A percentile compares a stretch with the other conserved stretches of the same genome.
Conservation (phyloP, 179 eudicot genomes). For the Nepenthes alata region DNA sequence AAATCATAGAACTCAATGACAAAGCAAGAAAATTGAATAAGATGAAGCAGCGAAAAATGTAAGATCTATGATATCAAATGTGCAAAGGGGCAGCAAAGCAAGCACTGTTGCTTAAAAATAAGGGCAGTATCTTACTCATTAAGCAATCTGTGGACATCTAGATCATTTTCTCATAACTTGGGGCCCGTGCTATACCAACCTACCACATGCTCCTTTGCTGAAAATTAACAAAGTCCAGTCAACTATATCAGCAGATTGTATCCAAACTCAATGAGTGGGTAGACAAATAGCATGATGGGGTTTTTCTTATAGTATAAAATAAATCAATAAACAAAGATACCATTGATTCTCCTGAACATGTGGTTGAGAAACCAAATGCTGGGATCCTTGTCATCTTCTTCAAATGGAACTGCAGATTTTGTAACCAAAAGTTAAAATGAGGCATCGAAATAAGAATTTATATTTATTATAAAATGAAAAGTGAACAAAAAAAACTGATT, state of each 20-base stretch:
- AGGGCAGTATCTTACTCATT: conserved; percentile 50
- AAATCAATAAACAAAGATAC: conserved; percentile 16
- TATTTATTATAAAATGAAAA: not conserved
- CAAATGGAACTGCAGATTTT: conserved; percentile 68
- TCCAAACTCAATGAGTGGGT: too few species aligned
- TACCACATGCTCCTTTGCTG: conserved; percentile 98
- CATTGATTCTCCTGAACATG: conserved; percentile 90
- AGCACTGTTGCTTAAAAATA: not conserved
- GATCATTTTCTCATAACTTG: conserved; percentile 80
- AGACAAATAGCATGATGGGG: not conserved
- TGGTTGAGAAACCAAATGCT: conserved; percentile 98
- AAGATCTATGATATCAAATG: not conserved
- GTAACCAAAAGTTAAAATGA: conserved; percentile 6
- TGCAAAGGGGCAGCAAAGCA: not conserved
- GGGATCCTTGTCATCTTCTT: conserved; percentile 90
- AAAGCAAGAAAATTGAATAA: not conserved
- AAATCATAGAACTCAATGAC: too few species aligned
- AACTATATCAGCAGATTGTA: not conserved
- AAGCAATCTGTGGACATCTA: conserved; percentile 67
- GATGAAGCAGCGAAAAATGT: not conserved
- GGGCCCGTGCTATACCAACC: conserved; percentile 99
- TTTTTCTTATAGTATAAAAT: not conserved
- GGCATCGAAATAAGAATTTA: not conserved
- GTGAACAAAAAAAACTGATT: not conserved
- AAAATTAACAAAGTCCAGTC: conserved; percentile 3